Evolutionary conservation across 495 filamentous ascomycete genomes (phyloP).

Genomic region (Paragyromitra xinjiangensis): DNA sequence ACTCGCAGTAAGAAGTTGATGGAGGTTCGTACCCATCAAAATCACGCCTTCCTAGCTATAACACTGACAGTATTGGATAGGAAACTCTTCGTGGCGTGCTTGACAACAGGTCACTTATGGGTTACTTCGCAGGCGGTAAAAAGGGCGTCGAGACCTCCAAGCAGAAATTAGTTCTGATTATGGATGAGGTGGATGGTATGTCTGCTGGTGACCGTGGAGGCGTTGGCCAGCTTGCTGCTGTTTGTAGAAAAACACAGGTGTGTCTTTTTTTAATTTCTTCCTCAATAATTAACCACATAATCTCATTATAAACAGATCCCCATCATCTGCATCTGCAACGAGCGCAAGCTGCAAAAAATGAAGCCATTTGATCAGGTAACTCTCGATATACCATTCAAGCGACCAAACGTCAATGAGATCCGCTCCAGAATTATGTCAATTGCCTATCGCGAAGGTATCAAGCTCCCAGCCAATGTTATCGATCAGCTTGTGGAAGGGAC

Average conservation of each 20-base stretch:
- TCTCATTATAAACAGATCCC: conserved; percentile 68
- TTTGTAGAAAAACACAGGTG: conserved; percentile 85
- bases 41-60: background rate
- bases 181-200: conserved; percentile 99
- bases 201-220: conserved; percentile 95
- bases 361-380: conserved; percentile 90
- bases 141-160: conserved; percentile 80
- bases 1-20: conserved; percentile 97
- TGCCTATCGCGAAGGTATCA: conserved; percentile 88
- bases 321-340: conserved; percentile 97
- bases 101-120: conserved; percentile 89
- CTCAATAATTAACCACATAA: background rate
- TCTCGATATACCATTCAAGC: conserved; percentile 83
- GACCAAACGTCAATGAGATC: conserved; percentile 88
- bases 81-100: conserved; percentile 83
- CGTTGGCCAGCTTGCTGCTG: conserved; percentile 89
- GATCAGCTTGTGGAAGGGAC: conserved; percentile 95
- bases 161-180: conserved; percentile 92
- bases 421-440: conserved; percentile 91
- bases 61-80: conserved; percentile 23
- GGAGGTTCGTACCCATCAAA: conserved; percentile 62
- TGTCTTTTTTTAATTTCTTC: background rate
- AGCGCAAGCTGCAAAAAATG: conserved; percentile 92
- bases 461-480: conserved; percentile 84
- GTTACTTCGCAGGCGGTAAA: conserved; percentile 87